These are phyloP conservation scores for Neurospora sp. DNA, from an alignment of 495 filamentous ascomycete species.

Conservation along the genomic window DNA sequence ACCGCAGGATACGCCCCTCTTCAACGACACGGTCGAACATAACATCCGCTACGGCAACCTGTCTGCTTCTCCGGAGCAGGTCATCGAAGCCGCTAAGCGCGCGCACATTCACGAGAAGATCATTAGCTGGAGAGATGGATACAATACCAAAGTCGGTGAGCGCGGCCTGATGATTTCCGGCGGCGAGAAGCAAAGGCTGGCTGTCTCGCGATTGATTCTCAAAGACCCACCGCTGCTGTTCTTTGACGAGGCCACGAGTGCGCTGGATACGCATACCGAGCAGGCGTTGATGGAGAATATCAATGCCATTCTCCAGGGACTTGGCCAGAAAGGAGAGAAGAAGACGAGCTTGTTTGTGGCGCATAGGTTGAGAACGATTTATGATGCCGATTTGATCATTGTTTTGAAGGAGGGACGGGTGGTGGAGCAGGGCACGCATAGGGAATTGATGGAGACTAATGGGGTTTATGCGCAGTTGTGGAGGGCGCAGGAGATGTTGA, in stretches of 20 bases:
- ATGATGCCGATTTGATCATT: slow-evolving; percentile 88
- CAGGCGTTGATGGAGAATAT: slow-evolving; percentile 86
- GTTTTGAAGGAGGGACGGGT: slow-evolving; percentile 77
- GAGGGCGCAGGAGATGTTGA: slow-evolving; percentile 38
- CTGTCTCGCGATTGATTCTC: slow-evolving; percentile 73
- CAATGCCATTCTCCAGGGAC: slow-evolving; percentile 67
- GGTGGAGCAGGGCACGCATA: slow-evolving; percentile 79
- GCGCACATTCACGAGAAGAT: slow-evolving; percentile 83
- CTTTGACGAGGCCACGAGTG: slow-evolving; percentile 96
- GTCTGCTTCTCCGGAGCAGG: slow-evolving; percentile 61
- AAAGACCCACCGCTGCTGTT: slow-evolving; percentile 91
- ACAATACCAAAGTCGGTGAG: slow-evolving; percentile 88
- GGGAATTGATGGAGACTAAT: slow-evolving; percentile 59
- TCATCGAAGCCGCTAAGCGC: slow-evolving; percentile 64
- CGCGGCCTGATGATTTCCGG: slow-evolving; percentile 97
- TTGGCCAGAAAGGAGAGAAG: slow-evolving; percentile 34
- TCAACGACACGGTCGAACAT: slow-evolving; percentile 90
- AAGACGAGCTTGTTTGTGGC: slow-evolving; percentile 92
- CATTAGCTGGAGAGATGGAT: slow-evolving; percentile 67
- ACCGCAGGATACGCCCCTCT: slow-evolving; percentile 92
- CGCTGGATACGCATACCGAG: slow-evolving; percentile 92
- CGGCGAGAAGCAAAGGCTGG: slow-evolving; percentile 91
- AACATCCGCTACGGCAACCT: slow-evolving; percentile 95
- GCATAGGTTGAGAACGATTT: slow-evolving; percentile 85
- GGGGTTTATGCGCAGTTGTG: slow-evolving; percentile 87